phyloP scores from a whole-genome alignment of 306 rosid species.

The Potentilla sterilis region DNA sequence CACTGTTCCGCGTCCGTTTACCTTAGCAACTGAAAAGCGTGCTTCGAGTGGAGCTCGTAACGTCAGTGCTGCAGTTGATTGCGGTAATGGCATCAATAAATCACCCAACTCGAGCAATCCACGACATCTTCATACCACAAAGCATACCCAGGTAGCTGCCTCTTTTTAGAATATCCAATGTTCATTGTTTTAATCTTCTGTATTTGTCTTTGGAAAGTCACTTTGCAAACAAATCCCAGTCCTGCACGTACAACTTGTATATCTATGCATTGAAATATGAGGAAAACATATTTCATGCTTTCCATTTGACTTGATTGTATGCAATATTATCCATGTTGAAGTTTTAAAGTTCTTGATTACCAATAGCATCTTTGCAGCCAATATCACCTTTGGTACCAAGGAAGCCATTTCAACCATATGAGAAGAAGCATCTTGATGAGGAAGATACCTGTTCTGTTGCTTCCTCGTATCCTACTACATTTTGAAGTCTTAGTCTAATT shows the following conservation, averaged over 20 bases:
- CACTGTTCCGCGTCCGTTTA: constrained; percentile 90
- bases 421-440: constrained; percentile 86
- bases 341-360: neutral
- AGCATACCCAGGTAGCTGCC: constrained; percentile 70
- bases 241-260: neutral
- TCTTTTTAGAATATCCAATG: neutral
- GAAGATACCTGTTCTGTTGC: constrained; percentile 83
- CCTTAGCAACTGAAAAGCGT: constrained; percentile 95
- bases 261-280: neutral
- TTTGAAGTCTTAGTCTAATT: constrained; percentile 21
- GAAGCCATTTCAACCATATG: constrained; percentile 74
- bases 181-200: neutral
- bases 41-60: constrained; percentile 57
- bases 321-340: neutral
- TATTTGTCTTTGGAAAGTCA: neutral
- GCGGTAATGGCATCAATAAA: constrained; percentile 34
- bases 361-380: constrained; percentile 52
- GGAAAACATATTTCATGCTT: neutral
- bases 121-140: constrained; percentile 42
- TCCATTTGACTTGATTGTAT: neutral
- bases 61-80: constrained; percentile 38
- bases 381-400: constrained; percentile 46
- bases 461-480: constrained; percentile 69
- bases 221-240: neutral
- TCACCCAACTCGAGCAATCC: constrained; percentile 38